A percentile compares a stretch with the other conserved stretches of the same genome.
Evolutionary conservation across 2,329 filamentous ascomycete genomes (phyloP).

Genomic region (Calonectria ilicicola): DNA sequence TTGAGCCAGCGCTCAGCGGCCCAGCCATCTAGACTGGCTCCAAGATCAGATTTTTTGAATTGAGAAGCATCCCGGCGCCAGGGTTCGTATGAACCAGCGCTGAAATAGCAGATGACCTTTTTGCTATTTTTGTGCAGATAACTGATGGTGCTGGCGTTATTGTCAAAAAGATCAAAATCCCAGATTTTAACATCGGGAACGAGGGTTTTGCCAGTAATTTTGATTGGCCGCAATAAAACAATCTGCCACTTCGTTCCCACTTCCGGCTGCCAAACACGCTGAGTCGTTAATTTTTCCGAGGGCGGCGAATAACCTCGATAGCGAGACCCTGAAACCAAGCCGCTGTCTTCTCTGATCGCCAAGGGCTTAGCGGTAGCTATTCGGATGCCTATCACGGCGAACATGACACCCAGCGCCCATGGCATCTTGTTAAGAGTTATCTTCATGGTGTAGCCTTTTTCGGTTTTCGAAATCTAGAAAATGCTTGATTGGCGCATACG

Average conservation of each 20-base stretch:
- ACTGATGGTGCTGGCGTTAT: constrained; percentile 54
- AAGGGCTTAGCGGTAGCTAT: too few relatives aligned
- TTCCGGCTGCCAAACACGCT: constrained; percentile 61
- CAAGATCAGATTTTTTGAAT: constrained; percentile 68
- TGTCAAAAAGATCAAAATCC: constrained; percentile 69
- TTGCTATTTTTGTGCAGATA: constrained; percentile 68
- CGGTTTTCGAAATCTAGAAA: too few relatives aligned
- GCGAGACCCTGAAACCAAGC: too few relatives aligned
- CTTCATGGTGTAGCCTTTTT: too few relatives aligned
- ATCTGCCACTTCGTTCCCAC: constrained; percentile 72
- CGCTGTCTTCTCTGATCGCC: too few relatives aligned
- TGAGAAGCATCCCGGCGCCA: constrained; percentile 69
- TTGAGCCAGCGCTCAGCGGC: constrained; percentile 75
- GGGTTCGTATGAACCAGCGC: constrained; percentile 75
- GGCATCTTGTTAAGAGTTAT: too few relatives aligned
- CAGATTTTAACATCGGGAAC: constrained; percentile 62
- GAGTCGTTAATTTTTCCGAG: too few relatives aligned
- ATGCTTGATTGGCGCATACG: too few relatives aligned
- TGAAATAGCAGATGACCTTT: constrained; percentile 82
- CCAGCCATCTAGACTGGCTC: constrained; percentile 73
- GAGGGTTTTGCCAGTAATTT: constrained; percentile 53
- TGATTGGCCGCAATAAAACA: constrained; percentile 60
- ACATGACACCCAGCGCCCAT: too few relatives aligned
- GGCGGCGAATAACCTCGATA: too few relatives aligned
- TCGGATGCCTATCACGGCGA: too few relatives aligned